Evolutionary conservation across 2,329 filamentous ascomycete genomes (phyloP).

Genomic region (Colletotrichum lupini): DNA sequence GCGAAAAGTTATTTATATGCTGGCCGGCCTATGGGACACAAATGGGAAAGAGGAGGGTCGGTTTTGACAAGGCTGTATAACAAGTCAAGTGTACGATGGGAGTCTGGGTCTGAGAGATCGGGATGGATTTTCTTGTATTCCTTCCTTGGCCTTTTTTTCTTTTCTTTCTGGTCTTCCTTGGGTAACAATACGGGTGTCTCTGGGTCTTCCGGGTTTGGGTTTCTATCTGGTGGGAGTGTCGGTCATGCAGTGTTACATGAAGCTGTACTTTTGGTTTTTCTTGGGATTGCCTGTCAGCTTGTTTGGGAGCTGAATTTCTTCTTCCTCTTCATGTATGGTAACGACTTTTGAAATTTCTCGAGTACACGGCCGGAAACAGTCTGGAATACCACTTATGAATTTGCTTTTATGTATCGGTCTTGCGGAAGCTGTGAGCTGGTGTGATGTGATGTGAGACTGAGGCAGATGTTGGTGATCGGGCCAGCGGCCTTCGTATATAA

Average conservation of each 20-base stretch:
- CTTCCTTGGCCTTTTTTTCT: background rate
- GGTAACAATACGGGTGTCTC: conserved; percentile 9
- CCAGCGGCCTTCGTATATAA: background rate
- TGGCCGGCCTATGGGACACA: background rate
- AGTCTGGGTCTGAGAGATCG: conserved; percentile 25
- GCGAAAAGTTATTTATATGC: background rate
- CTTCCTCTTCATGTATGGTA: background rate
- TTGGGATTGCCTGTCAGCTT: background rate
- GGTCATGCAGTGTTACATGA: conserved; percentile 19
- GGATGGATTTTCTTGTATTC: conserved; percentile 4
- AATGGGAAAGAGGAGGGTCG: background rate
- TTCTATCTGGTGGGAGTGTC: background rate
- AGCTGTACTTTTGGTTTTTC: background rate
- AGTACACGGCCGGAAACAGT: background rate
- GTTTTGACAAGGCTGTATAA: conserved; percentile 17
- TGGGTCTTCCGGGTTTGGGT: background rate
- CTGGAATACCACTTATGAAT: background rate
- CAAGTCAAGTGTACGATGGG: conserved; percentile 24
- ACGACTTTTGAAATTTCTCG: background rate
- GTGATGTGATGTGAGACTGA: too few species aligned
- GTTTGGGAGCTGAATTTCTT: background rate
- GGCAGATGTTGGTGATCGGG: too few species aligned
- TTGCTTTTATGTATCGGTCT: background rate
- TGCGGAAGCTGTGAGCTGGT: background rate
- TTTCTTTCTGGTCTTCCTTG: background rate